Conservation (phyloP, 148 eudicot genomes). For the Dysphania ambrosioides region DNA sequence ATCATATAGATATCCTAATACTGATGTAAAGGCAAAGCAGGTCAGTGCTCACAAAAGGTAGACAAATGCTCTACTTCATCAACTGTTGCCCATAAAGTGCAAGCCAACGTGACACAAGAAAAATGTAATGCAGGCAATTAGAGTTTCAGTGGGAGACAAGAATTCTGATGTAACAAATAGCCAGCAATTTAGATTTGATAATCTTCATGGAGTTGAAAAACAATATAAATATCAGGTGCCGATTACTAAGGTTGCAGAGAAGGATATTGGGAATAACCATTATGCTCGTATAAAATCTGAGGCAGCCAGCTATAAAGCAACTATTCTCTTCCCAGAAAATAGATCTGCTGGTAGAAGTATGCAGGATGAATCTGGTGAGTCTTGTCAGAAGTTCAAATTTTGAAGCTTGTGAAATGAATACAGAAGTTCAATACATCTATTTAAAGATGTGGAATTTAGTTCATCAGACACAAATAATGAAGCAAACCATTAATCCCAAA, state of each 20-base stretch:
- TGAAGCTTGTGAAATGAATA: constrained; percentile 15
- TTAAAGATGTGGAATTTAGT: constrained; percentile 19
- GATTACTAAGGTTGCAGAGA: constrained; percentile 16
- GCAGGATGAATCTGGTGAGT: constrained; percentile 10
- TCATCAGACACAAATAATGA: constrained; percentile 17
- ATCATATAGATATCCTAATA: constrained; percentile 6
- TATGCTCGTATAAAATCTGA: constrained; percentile 20
- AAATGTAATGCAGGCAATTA: constrained; percentile 23
- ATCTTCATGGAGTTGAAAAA: background rate
- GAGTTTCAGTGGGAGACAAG: constrained; percentile 14
- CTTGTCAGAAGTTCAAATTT: constrained; percentile 17
- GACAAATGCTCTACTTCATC: constrained; percentile 31
- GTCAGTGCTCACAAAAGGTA: constrained; percentile 20
- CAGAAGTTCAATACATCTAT: constrained; percentile 11
- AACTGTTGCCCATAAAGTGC: constrained; percentile 15
- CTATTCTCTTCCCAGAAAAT: constrained; percentile 17
- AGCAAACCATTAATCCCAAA: constrained; percentile 11
- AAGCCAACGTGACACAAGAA: constrained; percentile 7
- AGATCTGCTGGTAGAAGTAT: constrained; percentile 11
- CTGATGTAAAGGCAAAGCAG: constrained; percentile 17
- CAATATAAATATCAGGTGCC: background rate
- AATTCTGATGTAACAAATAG: constrained; percentile 12
- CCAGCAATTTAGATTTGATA: background rate
- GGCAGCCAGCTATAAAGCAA: constrained; percentile 13
- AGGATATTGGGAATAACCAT: constrained; percentile 19